Evolutionary conservation across 23 red algal species (phyloP).

Genomic region (Agarophyton chilense): DNA sequence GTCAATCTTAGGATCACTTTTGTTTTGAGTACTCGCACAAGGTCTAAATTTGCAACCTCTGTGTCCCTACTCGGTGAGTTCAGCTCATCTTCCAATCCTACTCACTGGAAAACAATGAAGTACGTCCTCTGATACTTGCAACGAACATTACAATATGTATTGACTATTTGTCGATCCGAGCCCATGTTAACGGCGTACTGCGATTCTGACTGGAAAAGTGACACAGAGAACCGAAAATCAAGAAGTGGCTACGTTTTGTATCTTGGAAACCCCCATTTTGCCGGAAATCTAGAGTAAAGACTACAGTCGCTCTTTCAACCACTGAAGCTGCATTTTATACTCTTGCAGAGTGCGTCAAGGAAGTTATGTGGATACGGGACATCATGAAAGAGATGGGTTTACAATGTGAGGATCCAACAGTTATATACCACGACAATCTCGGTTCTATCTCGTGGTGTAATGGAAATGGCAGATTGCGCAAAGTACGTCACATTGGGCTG

Average conservation of each 20-base stretch:
- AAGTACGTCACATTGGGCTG: constrained; percentile 6
- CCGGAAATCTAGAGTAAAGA: not conserved
- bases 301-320: not conserved
- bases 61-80: constrained; percentile 18
- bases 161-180: too few relatives aligned
- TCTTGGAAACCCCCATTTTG: not conserved
- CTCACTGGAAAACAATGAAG: constrained; percentile 33
- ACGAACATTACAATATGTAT: not conserved
- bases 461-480: not conserved
- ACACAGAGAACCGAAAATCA: too few relatives aligned
- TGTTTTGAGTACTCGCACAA: constrained; percentile 38
- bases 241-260: too few relatives aligned
- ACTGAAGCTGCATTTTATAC: constrained; percentile 26
- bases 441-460: constrained; percentile 15
- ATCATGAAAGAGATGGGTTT: not conserved
- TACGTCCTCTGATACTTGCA: constrained; percentile 18
- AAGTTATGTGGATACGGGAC: not conserved
- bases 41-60: constrained; percentile 27
- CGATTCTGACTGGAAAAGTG: too few relatives aligned
- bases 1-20: constrained; percentile 21
- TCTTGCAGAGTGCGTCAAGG: not conserved
- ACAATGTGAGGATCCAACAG: not conserved
- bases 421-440: not conserved
- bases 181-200: too few relatives aligned
- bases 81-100: not conserved